phyloP scores from a whole-genome alignment of 306 rosid genomes.

The Gastrolobium bilobum region DNA sequence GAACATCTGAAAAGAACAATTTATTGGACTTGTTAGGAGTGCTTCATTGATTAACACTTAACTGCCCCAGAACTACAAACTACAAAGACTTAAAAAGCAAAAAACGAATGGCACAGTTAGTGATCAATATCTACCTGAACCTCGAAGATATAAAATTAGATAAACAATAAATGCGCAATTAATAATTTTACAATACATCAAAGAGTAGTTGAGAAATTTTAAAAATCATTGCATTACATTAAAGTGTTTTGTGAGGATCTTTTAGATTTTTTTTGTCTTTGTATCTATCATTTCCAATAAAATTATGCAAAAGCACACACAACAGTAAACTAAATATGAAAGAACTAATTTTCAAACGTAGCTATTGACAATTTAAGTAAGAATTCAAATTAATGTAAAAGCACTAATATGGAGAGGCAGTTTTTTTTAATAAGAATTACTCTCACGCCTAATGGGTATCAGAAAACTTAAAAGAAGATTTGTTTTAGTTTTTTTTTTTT shows the following conservation, averaged over 20 bases:
- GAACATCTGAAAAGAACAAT: conserved; percentile 3
- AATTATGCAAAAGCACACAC: neutral
- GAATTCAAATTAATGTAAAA: conserved; percentile 3
- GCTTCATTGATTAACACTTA: conserved; percentile 6
- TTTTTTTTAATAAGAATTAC: neutral
- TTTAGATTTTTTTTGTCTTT: neutral
- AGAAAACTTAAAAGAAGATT: neutral
- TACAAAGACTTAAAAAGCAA: neutral
- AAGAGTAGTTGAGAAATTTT: neutral
- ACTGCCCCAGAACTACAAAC: neutral
- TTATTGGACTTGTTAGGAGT: conserved; percentile 5
- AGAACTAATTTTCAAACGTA: neutral
- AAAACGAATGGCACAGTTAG: neutral
- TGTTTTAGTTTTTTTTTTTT: too few species aligned
- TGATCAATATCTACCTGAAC: neutral
- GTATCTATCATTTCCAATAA: neutral
- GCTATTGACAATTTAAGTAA: too few species aligned
- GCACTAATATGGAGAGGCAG: neutral
- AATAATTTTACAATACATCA: neutral
- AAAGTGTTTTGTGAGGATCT: neutral
- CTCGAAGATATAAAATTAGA: neutral
- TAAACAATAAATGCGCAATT: neutral
- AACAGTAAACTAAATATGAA: neutral
- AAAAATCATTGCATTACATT: neutral
- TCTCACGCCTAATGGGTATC: neutral